Base-by-base conservation (phyloP, 2,329 filamentous ascomycete genomes). In the Aspergillus intermedius region DNA sequence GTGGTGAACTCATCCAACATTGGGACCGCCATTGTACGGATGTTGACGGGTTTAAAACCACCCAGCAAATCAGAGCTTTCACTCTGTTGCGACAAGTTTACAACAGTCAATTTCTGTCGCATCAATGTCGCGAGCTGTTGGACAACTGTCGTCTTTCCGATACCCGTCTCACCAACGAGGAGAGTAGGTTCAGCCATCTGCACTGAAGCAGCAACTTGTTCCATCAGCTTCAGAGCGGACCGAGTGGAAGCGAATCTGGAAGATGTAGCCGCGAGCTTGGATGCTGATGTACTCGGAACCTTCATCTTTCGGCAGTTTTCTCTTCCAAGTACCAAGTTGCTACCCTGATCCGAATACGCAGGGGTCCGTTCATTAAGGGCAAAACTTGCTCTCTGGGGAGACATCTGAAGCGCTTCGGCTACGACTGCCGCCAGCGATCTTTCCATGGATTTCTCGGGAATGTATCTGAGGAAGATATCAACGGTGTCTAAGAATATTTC, bases 81-180 rank as follows among this genome's bases (percentile, higher is more conserved):
- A 62, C 91, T 97, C 66, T 99, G 94, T 65, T 98, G 94, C 0
- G 93, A 98, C 64, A 99, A 69, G 63, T 99, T 99, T 63, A 98
- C 90, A 2, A 91, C 88, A 0, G 90, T 87, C 10, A 99, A 79
- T 60, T 88, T 94, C 63, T 90, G 87, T 1, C 91, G 88, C 23
- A 96, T 77, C 3, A 86, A 80, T 49, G 87, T 84, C 0, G 93
- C 90, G 48, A 99, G 76, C 63, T 96, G 90, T 66, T 99, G 93
- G 12, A 98, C 85, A 22, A 93, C 87, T 0, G 93, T 95, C 0
- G 93, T 99, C 71, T 99, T 99, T 60, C 93, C 93, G 45, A 95
- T 96, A 74, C 93, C 93, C 6, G 93, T 99, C 73, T 99, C 93
- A 63, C 93, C 93, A n/a, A 99, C 93, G 23, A 99, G 81, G 15